Conservation (phyloP, 2,329 filamentous ascomycete species). For the Calonectria multiphialidica region DNA sequence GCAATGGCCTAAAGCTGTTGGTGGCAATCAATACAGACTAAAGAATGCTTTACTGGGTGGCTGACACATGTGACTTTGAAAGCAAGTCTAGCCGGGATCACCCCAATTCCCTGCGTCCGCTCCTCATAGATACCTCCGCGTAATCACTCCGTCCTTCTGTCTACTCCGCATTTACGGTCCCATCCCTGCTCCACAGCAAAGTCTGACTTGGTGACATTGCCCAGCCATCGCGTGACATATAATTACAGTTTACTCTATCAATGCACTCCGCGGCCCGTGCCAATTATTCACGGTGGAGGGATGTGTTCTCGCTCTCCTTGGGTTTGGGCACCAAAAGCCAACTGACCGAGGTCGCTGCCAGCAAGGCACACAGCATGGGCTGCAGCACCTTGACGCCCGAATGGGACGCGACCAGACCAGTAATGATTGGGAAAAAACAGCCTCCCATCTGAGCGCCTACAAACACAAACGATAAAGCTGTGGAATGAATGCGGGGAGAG, state of each 20-base stretch:
- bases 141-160: neutral
- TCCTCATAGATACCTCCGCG: neutral
- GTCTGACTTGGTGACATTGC: neutral
- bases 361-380: slow-evolving; percentile 62
- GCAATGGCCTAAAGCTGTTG: neutral
- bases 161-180: neutral
- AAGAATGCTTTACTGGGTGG: neutral
- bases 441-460: slow-evolving; percentile 68
- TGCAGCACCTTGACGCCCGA: slow-evolving; percentile 62
- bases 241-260: neutral
- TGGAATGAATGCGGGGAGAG: slow-evolving; percentile 48
- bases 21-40: neutral
- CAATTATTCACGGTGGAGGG: slow-evolving; percentile 50
- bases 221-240: neutral
- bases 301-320: slow-evolving; percentile 45
- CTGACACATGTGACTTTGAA: neutral
- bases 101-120: neutral
- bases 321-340: slow-evolving; percentile 60
- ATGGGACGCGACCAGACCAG: slow-evolving; percentile 61
- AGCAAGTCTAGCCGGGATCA: neutral
- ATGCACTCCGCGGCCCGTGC: neutral
- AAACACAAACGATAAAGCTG: slow-evolving; percentile 63
- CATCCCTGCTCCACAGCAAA: neutral
- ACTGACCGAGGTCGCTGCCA: slow-evolving; percentile 58
- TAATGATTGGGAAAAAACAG: slow-evolving; percentile 66